A percentile compares a stretch with the other conserved stretches of the same genome.
These are phyloP conservation scores for Choiromyces venosus DNA, from an alignment of 495 filamentous ascomycete genomes.

Conservation along the genomic window DNA sequence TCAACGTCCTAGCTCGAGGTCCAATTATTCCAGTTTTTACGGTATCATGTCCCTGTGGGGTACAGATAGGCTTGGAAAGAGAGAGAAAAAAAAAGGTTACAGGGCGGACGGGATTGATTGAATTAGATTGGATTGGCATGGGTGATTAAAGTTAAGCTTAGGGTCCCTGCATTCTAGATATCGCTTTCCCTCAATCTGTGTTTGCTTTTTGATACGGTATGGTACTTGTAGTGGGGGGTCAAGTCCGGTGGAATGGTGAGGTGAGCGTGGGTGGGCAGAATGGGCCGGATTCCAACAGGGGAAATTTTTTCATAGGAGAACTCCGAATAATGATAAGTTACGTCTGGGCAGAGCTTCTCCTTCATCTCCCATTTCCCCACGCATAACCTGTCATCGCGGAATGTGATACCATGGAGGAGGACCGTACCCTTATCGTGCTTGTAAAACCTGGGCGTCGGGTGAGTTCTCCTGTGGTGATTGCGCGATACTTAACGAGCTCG, in stretches of 20 bases:
- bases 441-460: background rate
- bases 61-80: background rate
- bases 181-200: background rate
- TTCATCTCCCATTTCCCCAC: background rate
- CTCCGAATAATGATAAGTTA: background rate
- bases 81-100: background rate
- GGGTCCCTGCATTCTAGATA: background rate
- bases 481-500: background rate
- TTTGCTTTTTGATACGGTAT: background rate
- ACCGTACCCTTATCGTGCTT: background rate
- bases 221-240: background rate
- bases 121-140: too few species aligned
- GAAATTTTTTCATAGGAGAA: background rate
- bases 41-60: background rate
- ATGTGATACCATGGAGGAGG: background rate
- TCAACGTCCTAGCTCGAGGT: too few species aligned
- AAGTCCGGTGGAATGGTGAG: background rate
- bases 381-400: background rate
- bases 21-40: too few species aligned
- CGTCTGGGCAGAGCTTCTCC: background rate
- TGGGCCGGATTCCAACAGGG: constrained; percentile 1
- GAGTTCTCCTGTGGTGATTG: background rate
- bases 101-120: background rate
- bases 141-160: background rate
- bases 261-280: background rate